Percentiles rank a stretch among this genome's conserved stretches.
Conservation (phyloP, 176 grass and related monocot species). For the Raddia distichophylla region DNA sequence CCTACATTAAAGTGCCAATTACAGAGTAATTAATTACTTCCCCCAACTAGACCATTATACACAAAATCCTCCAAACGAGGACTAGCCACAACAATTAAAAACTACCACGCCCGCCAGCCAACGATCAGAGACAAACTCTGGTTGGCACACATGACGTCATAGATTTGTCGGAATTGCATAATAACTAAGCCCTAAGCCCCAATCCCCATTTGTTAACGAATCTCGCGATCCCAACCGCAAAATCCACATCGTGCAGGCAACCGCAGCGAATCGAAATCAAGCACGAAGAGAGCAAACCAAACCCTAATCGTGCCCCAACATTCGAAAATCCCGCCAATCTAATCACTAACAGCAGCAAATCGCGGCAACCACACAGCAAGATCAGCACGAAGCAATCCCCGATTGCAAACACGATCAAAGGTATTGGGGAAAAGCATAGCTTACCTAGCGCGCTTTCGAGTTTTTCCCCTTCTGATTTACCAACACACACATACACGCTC, state of each 20-base stretch:
- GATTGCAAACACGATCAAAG: background rate
- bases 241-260: background rate
- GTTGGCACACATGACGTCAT: background rate
- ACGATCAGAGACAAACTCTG: background rate
- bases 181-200: background rate
- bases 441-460: constrained; percentile 26
- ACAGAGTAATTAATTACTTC: too few relatives aligned
- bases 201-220: background rate
- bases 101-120: background rate
- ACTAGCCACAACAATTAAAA: background rate
- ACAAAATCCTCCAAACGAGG: too few relatives aligned
- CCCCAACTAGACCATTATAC: too few relatives aligned
- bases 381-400: background rate
- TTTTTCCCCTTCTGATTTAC: background rate
- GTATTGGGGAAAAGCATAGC: background rate
- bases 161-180: background rate
- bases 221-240: background rate
- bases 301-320: background rate
- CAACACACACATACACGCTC: too few relatives aligned
- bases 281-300: background rate
- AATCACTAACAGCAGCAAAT: too few relatives aligned
- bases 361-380: background rate
- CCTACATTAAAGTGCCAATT: too few relatives aligned
- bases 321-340: background rate
- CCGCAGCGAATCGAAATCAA: background rate